Base-by-base conservation (phyloP, 2,329 filamentous ascomycete genomes). In the Volutella citrinella region DNA sequence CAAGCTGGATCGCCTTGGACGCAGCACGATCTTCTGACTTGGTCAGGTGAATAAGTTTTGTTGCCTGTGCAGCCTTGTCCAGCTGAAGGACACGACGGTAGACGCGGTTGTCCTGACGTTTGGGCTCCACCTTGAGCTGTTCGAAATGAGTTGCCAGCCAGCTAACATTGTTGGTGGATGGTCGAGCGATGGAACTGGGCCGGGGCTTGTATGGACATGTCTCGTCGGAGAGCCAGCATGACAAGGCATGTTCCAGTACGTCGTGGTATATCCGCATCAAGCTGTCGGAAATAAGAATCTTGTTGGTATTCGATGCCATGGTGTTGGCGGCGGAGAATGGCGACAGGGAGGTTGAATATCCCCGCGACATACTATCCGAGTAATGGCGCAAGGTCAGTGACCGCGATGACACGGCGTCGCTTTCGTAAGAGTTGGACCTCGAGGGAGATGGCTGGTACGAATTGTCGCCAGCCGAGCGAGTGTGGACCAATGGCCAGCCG, bases 201-300 rank as follows among this genome's bases (percentile, higher is more conserved):
- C 26, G 19, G 15, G 18, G 52, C 10, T 52, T 46, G 44, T 75
- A 75, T 1, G 72, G 72, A 34, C 72, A 76, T 4, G 69, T 75
- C 28, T 64, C 60, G 40, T 75, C 72, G 0, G 70, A 72, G 13
- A 75, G 45, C 72, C 72, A 76, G 46, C 72, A 76, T 3, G 70
- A 68, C 7, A 76, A 52, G 10, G 66, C 70, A 44, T 73, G 68
- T 42, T 76, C 72, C 42, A 75, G 60, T 19, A 70, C 72, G 41
- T 76, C 70, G 43, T 75, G 72, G 46, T 76, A 76, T 20, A 76
- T 67, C 27, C 50, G 41, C 50, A 53, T 53, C 6, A 53, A 22
- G 15, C 53, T 54, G 13, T 54, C 51, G 18, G 51, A 49, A 7
- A 54, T 54, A n/a, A 54, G 29, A 18, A 39, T 41, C 38, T 51